phyloP scores from a whole-genome alignment of 306 rosid species.

The Crotalaria pallida region DNA sequence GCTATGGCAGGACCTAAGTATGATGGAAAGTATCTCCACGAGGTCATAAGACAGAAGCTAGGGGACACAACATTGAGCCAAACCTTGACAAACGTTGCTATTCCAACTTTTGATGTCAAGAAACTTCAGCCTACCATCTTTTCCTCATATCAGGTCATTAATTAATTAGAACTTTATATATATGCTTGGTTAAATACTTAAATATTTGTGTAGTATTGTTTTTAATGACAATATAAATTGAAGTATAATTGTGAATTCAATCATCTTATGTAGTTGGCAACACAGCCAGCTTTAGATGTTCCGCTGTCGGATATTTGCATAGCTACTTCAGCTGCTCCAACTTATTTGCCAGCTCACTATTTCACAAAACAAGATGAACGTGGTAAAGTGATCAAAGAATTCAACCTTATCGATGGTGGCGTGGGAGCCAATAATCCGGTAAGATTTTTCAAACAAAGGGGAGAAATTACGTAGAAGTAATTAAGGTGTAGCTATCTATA shows the following conservation, averaged over 20 bases:
- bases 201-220: neutral
- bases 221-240: neutral
- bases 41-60: neutral
- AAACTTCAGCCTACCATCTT: slow-evolving; percentile 29
- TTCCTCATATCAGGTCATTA: slow-evolving; percentile 27
- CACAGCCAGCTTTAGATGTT: slow-evolving; percentile 18
- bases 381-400: neutral
- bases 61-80: slow-evolving; percentile 15
- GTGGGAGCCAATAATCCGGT: slow-evolving; percentile 39
- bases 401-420: slow-evolving; percentile 38
- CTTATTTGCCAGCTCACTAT: slow-evolving; percentile 30
- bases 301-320: slow-evolving; percentile 31
- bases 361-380: slow-evolving; percentile 22
- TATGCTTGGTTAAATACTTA: neutral
- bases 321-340: slow-evolving; percentile 45
- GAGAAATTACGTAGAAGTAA: neutral
- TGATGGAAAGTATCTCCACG: slow-evolving; percentile 18
- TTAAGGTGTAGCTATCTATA: no score
- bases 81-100: slow-evolving; percentile 32
- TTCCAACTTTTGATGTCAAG: slow-evolving; percentile 31
- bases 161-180: neutral
- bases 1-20: slow-evolving; percentile 30
- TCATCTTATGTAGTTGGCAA: neutral
- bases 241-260: neutral
- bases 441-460: neutral